Evolutionary conservation across 148 eudicot genomes (phyloP), one percentile per base, ranked within the genome.

Genomic region (Arctostaphylos glauca): DNA sequence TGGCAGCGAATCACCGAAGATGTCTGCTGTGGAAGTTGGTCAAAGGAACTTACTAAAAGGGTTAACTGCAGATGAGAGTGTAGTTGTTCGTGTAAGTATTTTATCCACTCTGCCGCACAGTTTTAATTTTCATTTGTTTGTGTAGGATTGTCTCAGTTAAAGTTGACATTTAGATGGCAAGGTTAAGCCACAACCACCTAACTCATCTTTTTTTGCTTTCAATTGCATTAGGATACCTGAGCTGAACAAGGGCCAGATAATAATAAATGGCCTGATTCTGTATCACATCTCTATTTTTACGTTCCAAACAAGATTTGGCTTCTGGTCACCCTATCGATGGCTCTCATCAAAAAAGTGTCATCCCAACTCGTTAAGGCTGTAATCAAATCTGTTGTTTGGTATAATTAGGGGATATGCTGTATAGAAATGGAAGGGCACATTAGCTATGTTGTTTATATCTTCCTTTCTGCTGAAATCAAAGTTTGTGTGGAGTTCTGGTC

Each of bases 51-150:
- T 97, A 87, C 85, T 97, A 84, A 97, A 97, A 86, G 99, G 99
- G 83, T 85, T 97, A 81, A 94, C 96, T 80, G 97, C 98, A 49
- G 97, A 97, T 88, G 98, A 97, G 89, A 97, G 94, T 90, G 97
- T 91, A 81, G 91, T 95, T 62, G 92, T 94, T 82, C 93, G 87
- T 64, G 98, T 95, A 80, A 89, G 98, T 90, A 83, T 52, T 54
- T 52, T 50, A 67, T 67, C 18, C 14, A 25, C 25, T 52, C 18
- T 50, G 56, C 70, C 72, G 43, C 47, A 44, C 23, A 44, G 52
- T 59, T 71, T 38, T 86, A 38, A 60, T 81, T 52, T 44, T 72
- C 16, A 18, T 43, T 68, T 71, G 31, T 43, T 2, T 75, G 84
- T 52, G 25, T 59, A 0, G 44, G 25, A 66, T 31, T 49, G 59